These are phyloP conservation scores for Trichophyton mentagrophytes DNA, from an alignment of 2,329 filamentous ascomycete species.

Conservation along the genomic window DNA sequence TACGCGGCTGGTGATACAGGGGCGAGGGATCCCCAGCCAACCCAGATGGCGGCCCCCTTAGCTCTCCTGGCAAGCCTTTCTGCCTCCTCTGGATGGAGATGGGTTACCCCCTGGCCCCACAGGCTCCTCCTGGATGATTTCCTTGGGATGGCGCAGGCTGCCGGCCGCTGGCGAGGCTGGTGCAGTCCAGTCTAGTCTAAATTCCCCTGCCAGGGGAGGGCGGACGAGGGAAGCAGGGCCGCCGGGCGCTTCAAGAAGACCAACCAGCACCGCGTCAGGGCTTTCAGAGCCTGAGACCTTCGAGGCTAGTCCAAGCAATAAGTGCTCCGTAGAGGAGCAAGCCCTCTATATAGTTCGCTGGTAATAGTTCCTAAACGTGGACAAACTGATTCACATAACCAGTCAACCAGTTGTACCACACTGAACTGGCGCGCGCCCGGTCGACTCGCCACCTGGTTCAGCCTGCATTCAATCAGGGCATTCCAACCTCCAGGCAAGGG, in stretches of 20 bases:
- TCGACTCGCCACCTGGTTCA: not conserved
- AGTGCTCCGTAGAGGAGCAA: too few species aligned
- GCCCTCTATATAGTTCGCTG: too few species aligned
- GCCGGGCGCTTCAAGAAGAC: not conserved
- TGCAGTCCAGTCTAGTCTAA: not conserved
- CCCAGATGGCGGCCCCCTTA: not conserved
- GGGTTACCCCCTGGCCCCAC: not conserved
- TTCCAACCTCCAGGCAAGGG: not conserved
- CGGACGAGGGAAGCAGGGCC: not conserved
- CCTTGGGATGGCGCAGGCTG: not conserved
- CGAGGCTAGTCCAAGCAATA: too few species aligned
- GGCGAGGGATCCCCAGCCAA: not conserved
- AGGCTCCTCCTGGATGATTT: not conserved
- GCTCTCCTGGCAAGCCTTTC: not conserved
- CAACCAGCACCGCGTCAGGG: too few species aligned
- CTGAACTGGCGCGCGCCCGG: not conserved
- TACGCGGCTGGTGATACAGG: not conserved
- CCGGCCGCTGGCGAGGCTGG: not conserved
- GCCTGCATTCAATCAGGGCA: not conserved
- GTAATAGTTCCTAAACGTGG: not conserved
- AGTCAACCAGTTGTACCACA: not conserved
- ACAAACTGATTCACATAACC: not conserved
- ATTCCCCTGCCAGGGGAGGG: not conserved
- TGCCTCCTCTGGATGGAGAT: not conserved
- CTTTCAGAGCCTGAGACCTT: too few species aligned